Conservation (phyloP, 495 filamentous ascomycete species). For the Xylaria sp. region DNA sequence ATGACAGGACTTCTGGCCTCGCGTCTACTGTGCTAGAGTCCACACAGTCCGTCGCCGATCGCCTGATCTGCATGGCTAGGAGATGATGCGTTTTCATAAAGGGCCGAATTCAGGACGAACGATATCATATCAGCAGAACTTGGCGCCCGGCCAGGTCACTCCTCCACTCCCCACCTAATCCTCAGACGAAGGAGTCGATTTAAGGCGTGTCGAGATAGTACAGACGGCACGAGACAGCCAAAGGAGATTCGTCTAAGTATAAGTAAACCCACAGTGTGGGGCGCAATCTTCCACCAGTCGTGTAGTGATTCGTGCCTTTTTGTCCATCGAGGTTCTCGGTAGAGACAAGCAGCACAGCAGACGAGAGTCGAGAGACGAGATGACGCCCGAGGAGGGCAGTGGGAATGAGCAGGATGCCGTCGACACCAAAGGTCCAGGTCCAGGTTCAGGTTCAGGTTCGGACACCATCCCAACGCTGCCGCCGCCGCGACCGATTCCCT, state of each 20-base stretch:
- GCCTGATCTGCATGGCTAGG: slow-evolving; percentile 12
- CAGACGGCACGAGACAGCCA: background rate
- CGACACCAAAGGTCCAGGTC: background rate
- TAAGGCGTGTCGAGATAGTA: background rate
- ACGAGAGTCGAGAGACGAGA: slow-evolving; percentile 7
- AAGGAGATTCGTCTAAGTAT: background rate
- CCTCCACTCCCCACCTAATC: background rate
- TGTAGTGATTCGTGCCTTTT: background rate
- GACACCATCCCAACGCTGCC: slow-evolving; percentile 42
- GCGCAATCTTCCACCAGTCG: slow-evolving; percentile 3
- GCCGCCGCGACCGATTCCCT: slow-evolving; percentile 58
- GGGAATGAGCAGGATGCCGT: slow-evolving; percentile 19
- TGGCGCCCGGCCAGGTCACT: background rate
- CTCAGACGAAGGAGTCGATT: background rate
- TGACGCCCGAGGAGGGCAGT: slow-evolving; percentile 12
- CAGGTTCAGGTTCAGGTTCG: too few relatives aligned
- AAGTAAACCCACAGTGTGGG: slow-evolving; percentile 8
- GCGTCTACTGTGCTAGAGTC: background rate
- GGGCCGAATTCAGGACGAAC: slow-evolving; percentile 18
- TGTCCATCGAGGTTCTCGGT: background rate
- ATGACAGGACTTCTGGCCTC: background rate
- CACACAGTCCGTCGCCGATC: background rate
- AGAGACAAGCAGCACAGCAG: background rate
- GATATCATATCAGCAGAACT: slow-evolving; percentile 9
- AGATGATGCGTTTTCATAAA: slow-evolving; percentile 19